phyloP scores from a whole-genome alignment of 2,329 filamentous ascomycete genomes.

The Aphanoascus verrucosus region DNA sequence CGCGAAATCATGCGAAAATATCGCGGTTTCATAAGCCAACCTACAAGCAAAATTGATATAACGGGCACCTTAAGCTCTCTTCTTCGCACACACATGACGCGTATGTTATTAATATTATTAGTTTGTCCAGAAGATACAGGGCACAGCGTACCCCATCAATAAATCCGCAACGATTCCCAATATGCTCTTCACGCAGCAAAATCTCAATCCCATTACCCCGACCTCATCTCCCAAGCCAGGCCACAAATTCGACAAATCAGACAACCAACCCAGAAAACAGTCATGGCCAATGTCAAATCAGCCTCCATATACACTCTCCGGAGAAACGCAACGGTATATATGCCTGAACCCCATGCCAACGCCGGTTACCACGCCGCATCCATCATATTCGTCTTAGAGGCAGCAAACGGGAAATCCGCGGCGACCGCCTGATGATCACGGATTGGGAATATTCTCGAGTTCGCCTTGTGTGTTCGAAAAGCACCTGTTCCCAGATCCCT shows the following conservation, averaged over 20 bases:
- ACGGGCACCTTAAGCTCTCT: not conserved
- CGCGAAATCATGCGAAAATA: not conserved
- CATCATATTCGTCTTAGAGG: not conserved
- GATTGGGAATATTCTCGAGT: too few species aligned
- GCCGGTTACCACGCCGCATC: slow-evolving; percentile 1
- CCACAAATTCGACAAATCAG: not conserved
- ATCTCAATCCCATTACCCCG: not conserved
- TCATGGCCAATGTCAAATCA: not conserved
- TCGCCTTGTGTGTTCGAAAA: too few species aligned
- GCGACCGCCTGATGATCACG: too few species aligned
- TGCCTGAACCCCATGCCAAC: slow-evolving; percentile 1
- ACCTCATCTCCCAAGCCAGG: not conserved
- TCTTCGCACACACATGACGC: too few species aligned
- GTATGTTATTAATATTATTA: not conserved
- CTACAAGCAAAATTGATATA: not conserved
- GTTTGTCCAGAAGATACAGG: not conserved
- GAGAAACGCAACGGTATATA: not conserved
- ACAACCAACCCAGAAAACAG: slow-evolving; percentile 3
- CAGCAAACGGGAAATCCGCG: not conserved
- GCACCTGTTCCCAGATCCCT: too few species aligned
- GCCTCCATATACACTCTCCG: not conserved
- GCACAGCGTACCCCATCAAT: not conserved
- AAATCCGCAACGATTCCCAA: not conserved
- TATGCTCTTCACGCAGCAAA: not conserved
- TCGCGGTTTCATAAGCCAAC: not conserved